Conservation (phyloP, 371 early-diverging fungal genomes). For the Phascolomyces articulosus region DNA sequence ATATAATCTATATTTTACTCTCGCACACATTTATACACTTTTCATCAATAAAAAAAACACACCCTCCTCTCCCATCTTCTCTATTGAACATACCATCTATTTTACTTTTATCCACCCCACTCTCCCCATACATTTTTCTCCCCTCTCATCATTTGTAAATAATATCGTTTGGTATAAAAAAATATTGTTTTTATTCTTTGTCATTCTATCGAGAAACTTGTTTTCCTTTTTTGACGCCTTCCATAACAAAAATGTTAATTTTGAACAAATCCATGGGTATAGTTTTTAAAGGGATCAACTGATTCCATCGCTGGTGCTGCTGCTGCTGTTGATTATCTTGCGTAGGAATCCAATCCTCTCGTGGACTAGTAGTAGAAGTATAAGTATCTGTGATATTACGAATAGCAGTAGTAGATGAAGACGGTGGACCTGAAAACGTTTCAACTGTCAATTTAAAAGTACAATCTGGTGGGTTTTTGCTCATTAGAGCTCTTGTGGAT, state of each 20-base stretch:
- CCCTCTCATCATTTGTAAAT: background rate
- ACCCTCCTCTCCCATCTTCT: background rate
- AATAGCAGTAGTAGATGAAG: too few species aligned
- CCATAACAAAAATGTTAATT: constrained; percentile 24
- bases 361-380: too few species aligned
- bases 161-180: constrained; percentile 1
- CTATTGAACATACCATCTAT: constrained; percentile 1
- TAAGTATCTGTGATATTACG: too few species aligned
- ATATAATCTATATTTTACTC: background rate
- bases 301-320: constrained; percentile 14
- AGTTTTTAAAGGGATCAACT: constrained; percentile 48
- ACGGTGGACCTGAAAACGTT: constrained; percentile 22
- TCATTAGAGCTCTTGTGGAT: constrained; percentile 19
- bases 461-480: constrained; percentile 18
- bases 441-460: constrained; percentile 50
- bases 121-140: background rate
- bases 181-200: background rate
- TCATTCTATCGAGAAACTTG: constrained; percentile 9
- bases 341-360: constrained; percentile 50
- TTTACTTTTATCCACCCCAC: background rate
- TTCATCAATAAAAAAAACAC: background rate
- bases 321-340: constrained; percentile 16
- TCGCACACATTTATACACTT: background rate
- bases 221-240: constrained; percentile 24
- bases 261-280: constrained; percentile 47